phyloP scores from a whole-genome alignment of 257 asterid species.

The Sherardia arvensis region DNA sequence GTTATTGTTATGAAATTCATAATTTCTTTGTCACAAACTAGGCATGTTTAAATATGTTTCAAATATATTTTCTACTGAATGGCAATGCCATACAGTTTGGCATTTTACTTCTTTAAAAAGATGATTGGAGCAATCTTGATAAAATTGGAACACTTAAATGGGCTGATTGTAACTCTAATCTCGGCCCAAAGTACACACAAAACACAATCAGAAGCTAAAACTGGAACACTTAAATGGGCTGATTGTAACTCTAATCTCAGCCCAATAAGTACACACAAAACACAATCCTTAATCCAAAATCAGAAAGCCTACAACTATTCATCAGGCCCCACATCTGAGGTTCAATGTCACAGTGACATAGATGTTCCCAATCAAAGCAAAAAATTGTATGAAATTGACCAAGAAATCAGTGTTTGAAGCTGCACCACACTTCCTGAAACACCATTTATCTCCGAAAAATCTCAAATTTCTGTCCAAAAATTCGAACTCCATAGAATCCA shows the following conservation, averaged over 20 bases:
- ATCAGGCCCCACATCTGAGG: neutral
- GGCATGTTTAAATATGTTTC: no score
- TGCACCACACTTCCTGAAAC: constrained; percentile 36
- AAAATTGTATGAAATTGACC: constrained; percentile 5
- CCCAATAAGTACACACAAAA: no score
- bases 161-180: neutral
- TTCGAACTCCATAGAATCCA: constrained; percentile 21
- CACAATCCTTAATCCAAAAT: neutral
- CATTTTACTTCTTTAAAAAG: no score
- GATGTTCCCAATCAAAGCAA: neutral
- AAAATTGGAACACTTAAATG: no score
- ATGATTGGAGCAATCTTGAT: no score
- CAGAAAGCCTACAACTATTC: neutral
- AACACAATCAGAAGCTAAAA: no score
- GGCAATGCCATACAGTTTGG: no score
- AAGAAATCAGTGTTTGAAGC: constrained; percentile 26
- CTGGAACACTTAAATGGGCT: constrained; percentile 1
- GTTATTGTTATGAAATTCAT: no score
- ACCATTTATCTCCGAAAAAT: constrained; percentile 35
- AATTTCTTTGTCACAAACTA: no score
- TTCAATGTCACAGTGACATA: neutral
- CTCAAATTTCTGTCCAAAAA: constrained; percentile 6
- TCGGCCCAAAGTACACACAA: neutral
- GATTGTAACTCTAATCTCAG: neutral
- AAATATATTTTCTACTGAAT: no score